phyloP scores from a whole-genome alignment of 495 filamentous ascomycete species.

The Hyaloscypha variabilis region DNA sequence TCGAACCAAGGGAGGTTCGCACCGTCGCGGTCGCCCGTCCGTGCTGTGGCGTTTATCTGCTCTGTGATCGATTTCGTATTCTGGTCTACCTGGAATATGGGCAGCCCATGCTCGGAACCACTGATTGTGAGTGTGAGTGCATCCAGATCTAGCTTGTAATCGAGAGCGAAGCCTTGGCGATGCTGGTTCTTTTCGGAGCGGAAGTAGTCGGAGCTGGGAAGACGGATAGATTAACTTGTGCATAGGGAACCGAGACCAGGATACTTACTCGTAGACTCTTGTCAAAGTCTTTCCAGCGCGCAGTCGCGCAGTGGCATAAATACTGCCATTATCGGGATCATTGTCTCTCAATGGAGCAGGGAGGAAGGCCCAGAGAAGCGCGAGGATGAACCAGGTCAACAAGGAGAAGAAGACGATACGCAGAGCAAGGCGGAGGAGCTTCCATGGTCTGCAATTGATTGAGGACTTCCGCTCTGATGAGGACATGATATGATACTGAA shows the following conservation, averaged over 20 bases:
- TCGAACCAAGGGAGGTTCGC: constrained; percentile 22
- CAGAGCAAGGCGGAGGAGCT: constrained; percentile 4
- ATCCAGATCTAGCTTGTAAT: constrained; percentile 3
- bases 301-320: constrained; percentile 10
- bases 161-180: constrained; percentile 10
- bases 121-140: constrained; percentile 7
- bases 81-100: background rate
- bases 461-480: background rate
- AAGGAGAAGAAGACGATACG: background rate
- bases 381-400: constrained; percentile 11
- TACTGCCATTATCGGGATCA: background rate
- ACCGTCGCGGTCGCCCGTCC: constrained; percentile 13
- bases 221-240: background rate
- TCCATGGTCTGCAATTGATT: background rate
- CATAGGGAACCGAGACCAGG: too few relatives aligned
- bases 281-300: constrained; percentile 7
- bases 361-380: constrained; percentile 12
- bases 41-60: constrained; percentile 8
- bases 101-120: background rate
- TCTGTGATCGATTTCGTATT: background rate
- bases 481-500: background rate
- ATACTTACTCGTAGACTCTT: constrained; percentile 14
- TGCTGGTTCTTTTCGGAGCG: background rate
- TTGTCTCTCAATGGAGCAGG: constrained; percentile 1
- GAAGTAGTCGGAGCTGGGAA: background rate